Percentiles rank a stretch among this genome's conserved stretches.
Evolutionary conservation across 805 yeast genomes (phyloP).

Genomic region (Pichia occidentalis): DNA sequence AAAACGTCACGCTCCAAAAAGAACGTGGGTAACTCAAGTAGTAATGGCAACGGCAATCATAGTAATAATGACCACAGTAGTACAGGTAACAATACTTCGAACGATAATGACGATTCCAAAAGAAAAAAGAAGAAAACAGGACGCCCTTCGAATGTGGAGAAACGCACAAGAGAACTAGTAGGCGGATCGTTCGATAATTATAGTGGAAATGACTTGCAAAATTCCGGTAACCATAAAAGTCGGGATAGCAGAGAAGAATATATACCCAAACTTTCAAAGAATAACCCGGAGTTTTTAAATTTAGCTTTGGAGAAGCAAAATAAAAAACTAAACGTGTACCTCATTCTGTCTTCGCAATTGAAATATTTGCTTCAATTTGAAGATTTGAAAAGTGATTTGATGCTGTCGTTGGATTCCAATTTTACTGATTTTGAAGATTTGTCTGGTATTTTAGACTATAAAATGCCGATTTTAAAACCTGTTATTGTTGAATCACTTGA

Average conservation of each 20-base stretch:
- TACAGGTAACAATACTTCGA: slow-evolving; percentile 1
- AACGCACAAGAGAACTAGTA: slow-evolving; percentile 5
- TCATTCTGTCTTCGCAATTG: slow-evolving; percentile 42
- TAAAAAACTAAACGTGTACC: slow-evolving; percentile 30
- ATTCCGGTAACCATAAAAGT: background rate
- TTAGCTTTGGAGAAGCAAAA: slow-evolving; percentile 16
- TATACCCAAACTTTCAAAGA: slow-evolving; percentile 26
- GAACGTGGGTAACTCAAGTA: background rate
- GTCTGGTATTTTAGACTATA: slow-evolving; percentile 9
- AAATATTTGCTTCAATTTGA: slow-evolving; percentile 29
- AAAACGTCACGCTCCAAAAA: slow-evolving; percentile 7
- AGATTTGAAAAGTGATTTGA: slow-evolving; percentile 34
- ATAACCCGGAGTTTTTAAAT: slow-evolving; percentile 22
- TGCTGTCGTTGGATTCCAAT: slow-evolving; percentile 44
- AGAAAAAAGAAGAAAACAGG: slow-evolving; percentile 8
- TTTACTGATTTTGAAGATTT: slow-evolving; percentile 13
- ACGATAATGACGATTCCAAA: background rate
- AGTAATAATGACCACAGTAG: background rate
- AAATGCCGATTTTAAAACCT: slow-evolving; percentile 41
- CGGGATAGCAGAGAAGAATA: slow-evolving; percentile 27
- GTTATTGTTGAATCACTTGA: slow-evolving; percentile 40
- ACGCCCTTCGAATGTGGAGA: slow-evolving; percentile 7
- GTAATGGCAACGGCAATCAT: background rate
- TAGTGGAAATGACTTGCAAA: slow-evolving; percentile 4
- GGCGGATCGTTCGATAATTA: background rate